Evolutionary conservation across 2,329 filamentous ascomycete genomes (phyloP), one percentile per base, ranked within the genome.

Genomic region (Sporothrix brasiliensis): DNA sequence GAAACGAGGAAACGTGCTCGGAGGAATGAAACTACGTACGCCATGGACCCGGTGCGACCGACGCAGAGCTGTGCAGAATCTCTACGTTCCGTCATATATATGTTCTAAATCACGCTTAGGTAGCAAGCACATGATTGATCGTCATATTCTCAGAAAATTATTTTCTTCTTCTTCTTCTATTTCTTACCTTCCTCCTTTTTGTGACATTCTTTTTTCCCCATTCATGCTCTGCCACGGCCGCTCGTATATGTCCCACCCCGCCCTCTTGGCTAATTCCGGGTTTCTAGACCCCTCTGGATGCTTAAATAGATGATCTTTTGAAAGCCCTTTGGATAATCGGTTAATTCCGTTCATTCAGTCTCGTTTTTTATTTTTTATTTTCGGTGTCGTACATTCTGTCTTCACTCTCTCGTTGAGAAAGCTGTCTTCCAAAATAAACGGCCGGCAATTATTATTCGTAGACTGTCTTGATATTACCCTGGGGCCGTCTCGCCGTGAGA

Each of bases 191-290:
- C 61, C 13, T 63, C 13, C 11, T 1, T 27, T 34, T 34, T 34
- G 34, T 34, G 34, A 7, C 34, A 34, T 34, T 34, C 6, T 7
- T 30, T 3, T 34, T 5, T 21, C 14, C 2, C 13, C 56, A 13
- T 11, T 27, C 21, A 21, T 60, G 30, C 21, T 41, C 11, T 58
- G 27, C 34, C 34, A 34, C 7, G 34, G 34, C 34, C 34, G 34
- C 34, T 34, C 34, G 34, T 34, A 34, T 34, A 34, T 34, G 9
- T 34, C 34, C 34, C 34, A 39, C 9, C 24, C 3, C 16, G 1
- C 30, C 41, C 47, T 30, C 39, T 47, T 70, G 69, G 69, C 47
- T 68, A 70, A 70, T 70, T 70, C 65, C 56, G 30, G 63, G 54
- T 70, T 65, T 68, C 65, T 70, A 70, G 63, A 67, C 54, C 27